Evolutionary conservation across 768 basidiomycete genomes (phyloP).

Genomic region (Podaxis sp.): DNA sequence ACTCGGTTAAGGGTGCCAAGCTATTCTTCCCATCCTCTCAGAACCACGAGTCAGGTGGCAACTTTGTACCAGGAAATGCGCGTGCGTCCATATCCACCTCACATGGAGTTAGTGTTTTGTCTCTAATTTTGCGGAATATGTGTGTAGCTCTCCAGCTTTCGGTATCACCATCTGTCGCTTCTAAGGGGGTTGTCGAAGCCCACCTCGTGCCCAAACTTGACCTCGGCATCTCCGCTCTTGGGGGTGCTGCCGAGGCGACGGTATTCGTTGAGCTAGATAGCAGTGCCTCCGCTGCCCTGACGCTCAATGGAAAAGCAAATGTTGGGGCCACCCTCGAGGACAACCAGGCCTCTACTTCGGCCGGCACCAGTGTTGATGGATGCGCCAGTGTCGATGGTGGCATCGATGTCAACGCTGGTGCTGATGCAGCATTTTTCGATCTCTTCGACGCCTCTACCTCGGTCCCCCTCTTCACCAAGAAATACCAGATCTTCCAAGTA

Average conservation of each 20-base stretch:
- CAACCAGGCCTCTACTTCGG: neutral
- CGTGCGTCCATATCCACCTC: neutral
- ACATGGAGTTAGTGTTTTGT: neutral
- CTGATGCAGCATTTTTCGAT: slow-evolving; percentile 11
- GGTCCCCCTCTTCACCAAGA: slow-evolving; percentile 2
- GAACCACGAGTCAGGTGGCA: neutral
- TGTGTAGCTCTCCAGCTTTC: slow-evolving; percentile 38
- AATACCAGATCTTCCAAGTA: slow-evolving; percentile 8
- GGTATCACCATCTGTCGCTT: slow-evolving; percentile 36
- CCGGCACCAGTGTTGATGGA: slow-evolving; percentile 1
- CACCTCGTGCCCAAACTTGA: slow-evolving; percentile 49
- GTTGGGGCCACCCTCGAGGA: slow-evolving; percentile 8
- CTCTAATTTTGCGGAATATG: too few relatives aligned
- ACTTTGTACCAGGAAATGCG: neutral
- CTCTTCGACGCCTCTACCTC: neutral
- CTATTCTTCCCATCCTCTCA: slow-evolving; percentile 9
- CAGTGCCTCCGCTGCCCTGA: slow-evolving; percentile 29
- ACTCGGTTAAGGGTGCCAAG: slow-evolving; percentile 5
- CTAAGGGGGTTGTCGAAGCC: slow-evolving; percentile 40
- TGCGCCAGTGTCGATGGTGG: slow-evolving; percentile 10
- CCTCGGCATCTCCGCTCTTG: slow-evolving; percentile 43
- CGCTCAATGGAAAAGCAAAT: slow-evolving; percentile 22
- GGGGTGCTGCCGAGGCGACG: slow-evolving; percentile 31
- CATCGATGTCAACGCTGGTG: slow-evolving; percentile 10
- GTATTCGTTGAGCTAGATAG: slow-evolving; percentile 44